phyloP scores from a whole-genome alignment of 1,284 basidiomycete genomes.

The Rhodotorula mucilaginosa region DNA sequence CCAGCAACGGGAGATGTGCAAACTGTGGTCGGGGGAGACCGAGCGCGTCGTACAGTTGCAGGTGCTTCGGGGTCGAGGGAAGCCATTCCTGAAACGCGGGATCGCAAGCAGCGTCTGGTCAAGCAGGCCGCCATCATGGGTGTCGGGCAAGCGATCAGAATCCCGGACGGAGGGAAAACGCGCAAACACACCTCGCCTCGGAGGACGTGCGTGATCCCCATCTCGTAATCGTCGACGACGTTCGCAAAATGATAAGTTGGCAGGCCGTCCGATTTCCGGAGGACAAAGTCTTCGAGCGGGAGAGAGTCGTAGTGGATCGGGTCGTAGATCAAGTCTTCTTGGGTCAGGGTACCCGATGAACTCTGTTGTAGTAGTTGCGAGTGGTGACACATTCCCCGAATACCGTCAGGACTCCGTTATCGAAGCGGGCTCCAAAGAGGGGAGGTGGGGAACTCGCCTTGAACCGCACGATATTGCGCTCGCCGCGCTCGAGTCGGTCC shows the following conservation, averaged over 20 bases:
- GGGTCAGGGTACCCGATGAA: slow-evolving; percentile 30
- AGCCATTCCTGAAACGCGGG: slow-evolving; percentile 76
- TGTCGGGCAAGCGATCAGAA: neutral
- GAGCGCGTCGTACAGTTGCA: slow-evolving; percentile 81
- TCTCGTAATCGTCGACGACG: slow-evolving; percentile 91
- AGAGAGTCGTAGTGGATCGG: slow-evolving; percentile 58
- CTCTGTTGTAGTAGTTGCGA: slow-evolving; percentile 9
- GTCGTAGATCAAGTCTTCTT: slow-evolving; percentile 72
- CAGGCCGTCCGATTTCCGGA: slow-evolving; percentile 87
- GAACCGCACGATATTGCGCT: slow-evolving; percentile 78
- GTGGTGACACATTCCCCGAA: neutral
- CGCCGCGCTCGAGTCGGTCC: slow-evolving; percentile 67
- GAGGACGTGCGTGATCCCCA: slow-evolving; percentile 93
- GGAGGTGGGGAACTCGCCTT: slow-evolving; percentile 60
- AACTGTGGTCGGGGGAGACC: slow-evolving; percentile 72
- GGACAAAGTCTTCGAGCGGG: slow-evolving; percentile 76
- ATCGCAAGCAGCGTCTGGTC: too few species aligned
- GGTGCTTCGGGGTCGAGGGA: slow-evolving; percentile 86
- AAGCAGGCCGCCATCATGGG: neutral
- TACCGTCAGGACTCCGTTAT: neutral
- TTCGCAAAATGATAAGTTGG: slow-evolving; percentile 97
- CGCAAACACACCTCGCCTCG: slow-evolving; percentile 73
- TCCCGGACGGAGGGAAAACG: too few species aligned
- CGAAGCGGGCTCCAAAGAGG: too few species aligned
- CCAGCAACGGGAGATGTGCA: slow-evolving; percentile 84